Evolutionary conservation across 1,139 yeast genomes (phyloP).

Genomic region (Blastobotrys apis): DNA sequence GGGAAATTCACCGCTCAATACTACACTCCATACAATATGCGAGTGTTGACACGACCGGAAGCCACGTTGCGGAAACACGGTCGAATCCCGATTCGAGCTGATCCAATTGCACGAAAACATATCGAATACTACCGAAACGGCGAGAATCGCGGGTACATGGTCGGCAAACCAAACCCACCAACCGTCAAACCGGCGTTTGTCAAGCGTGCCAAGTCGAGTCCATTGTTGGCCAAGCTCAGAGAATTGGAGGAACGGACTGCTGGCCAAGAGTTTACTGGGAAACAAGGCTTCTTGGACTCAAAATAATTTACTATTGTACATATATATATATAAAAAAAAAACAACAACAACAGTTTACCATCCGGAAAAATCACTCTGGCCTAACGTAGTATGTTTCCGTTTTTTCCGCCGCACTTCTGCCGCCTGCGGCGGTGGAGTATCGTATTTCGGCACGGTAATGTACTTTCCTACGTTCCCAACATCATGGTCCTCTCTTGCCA

Average conservation of each 20-base stretch:
- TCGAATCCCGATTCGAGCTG: constrained; percentile 76
- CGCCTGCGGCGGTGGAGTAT: background rate
- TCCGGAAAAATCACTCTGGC: constrained; percentile 27
- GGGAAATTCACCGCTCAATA: constrained; percentile 72
- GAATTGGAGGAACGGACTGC: constrained; percentile 24
- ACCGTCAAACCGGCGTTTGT: constrained; percentile 29
- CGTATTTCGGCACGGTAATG: constrained; percentile 14
- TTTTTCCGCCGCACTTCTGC: constrained; percentile 4
- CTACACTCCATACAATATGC: constrained; percentile 59
- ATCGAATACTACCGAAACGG: constrained; percentile 71
- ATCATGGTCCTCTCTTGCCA: constrained; percentile 15
- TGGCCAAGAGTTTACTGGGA: constrained; percentile 11
- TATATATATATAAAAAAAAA: constrained; percentile 5
- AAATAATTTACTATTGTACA: constrained; percentile 1
- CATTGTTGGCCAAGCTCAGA: constrained; percentile 28
- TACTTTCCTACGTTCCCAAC: constrained; percentile 26
- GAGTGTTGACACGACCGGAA: constrained; percentile 74
- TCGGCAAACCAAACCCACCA: constrained; percentile 35
- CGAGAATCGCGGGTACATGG: constrained; percentile 72
- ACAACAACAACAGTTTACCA: constrained; percentile 19
- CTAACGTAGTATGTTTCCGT: constrained; percentile 20
- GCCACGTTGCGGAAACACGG: constrained; percentile 65
- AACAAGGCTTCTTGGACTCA: constrained; percentile 11
- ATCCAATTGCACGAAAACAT: constrained; percentile 81
- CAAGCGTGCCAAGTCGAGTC: constrained; percentile 28